A percentile compares a stretch with the other conserved stretches of the same genome.
Conservation (phyloP, 2,329 filamentous ascomycete species). For the Neurospora crassa region DNA sequence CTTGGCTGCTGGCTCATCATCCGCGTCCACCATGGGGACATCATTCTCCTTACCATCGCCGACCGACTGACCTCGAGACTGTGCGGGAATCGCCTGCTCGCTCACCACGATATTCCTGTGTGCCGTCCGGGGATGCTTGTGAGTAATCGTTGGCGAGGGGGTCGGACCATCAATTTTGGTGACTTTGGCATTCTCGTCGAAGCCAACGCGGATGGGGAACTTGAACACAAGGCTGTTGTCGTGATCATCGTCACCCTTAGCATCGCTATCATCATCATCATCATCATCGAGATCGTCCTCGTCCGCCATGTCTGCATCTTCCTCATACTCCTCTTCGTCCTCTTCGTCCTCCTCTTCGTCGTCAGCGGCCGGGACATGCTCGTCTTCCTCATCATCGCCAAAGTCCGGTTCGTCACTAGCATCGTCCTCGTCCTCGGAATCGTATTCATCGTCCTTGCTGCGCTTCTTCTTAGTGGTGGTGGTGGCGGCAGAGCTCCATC, state of each 20-base stretch:
- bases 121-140: conserved; percentile 12
- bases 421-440: conserved; percentile 54
- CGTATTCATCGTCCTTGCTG: conserved; percentile 39
- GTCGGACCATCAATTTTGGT: conserved; percentile 20
- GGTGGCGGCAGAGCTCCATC: conserved; percentile 26
- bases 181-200: conserved; percentile 26
- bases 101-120: conserved; percentile 18
- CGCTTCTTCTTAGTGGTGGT: conserved; percentile 23
- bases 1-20: conserved; percentile 15
- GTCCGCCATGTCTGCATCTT: conserved; percentile 43
- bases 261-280: conserved; percentile 21
- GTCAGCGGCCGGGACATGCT: conserved; percentile 51
- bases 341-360: conserved; percentile 51
- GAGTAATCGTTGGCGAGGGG: conserved; percentile 7
- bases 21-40: conserved; percentile 20
- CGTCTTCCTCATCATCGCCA: conserved; percentile 63
- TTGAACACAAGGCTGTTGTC: conserved; percentile 63
- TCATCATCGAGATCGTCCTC: conserved; percentile 43
- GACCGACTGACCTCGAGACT: background rate
- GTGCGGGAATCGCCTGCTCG: conserved; percentile 16
- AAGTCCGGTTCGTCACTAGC: conserved; percentile 65
- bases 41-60: conserved; percentile 18
- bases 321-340: conserved; percentile 42
- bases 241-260: conserved; percentile 18
- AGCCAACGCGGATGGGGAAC: conserved; percentile 43